Conservation (phyloP, 2,329 filamentous ascomycete species). For the Stachybotrys echinatus region DNA sequence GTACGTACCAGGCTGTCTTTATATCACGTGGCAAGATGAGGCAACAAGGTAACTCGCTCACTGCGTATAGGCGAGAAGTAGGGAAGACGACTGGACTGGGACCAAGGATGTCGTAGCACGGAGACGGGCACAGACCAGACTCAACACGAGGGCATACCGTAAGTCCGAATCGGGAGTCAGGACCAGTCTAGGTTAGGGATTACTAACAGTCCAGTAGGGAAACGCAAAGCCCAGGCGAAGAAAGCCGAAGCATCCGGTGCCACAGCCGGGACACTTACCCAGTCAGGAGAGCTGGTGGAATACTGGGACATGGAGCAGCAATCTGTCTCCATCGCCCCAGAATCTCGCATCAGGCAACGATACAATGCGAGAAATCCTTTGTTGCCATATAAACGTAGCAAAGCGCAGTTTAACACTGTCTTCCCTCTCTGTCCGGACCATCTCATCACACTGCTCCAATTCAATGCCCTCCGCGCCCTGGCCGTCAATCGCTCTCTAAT, state of each 20-base stretch:
- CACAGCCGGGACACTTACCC: neutral
- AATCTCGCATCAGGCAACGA: neutral
- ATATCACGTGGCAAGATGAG: conserved; percentile 1
- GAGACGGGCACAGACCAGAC: conserved; percentile 36
- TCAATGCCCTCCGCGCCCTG: conserved; percentile 31
- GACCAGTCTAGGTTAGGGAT: neutral
- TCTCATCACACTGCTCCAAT: conserved; percentile 36
- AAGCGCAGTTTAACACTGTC: conserved; percentile 7
- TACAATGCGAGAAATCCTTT: neutral
- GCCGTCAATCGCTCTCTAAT: conserved; percentile 28
- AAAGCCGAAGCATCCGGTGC: neutral
- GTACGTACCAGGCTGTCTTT: conserved; percentile 13
- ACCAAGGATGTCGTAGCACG: conserved; percentile 33
- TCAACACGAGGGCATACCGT: conserved; percentile 37
- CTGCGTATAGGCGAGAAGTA: conserved; percentile 24
- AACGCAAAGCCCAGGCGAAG: neutral
- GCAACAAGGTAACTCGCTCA: neutral
- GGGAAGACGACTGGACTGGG: conserved; percentile 41
- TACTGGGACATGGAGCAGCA: neutral
- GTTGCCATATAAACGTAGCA: neutral
- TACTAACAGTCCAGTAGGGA: neutral
- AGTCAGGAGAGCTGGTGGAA: neutral
- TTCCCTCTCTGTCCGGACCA: conserved; percentile 35
- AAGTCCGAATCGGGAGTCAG: neutral
- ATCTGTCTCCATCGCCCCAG: neutral